Conservation (phyloP, 768 basidiomycete genomes). For the Serpula lacrymans region DNA sequence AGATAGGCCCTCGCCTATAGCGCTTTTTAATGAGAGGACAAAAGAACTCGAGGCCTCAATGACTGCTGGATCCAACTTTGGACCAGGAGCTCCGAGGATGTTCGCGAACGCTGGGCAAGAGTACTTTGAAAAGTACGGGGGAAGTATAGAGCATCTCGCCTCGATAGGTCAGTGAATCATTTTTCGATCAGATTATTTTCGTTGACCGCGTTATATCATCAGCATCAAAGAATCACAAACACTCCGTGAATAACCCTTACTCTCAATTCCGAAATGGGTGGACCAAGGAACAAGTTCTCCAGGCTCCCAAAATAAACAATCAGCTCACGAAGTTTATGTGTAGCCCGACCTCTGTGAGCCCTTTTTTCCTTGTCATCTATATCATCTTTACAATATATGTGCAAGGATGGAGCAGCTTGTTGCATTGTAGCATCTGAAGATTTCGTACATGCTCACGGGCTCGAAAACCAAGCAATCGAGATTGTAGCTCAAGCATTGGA, state of each 20-base stretch:
- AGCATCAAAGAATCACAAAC: conserved; percentile 84
- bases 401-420: conserved; percentile 70
- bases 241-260: conserved; percentile 81
- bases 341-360: conserved; percentile 71
- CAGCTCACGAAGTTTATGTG: conserved; percentile 84
- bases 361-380: neutral
- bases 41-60: conserved; percentile 45
- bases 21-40: conserved; percentile 41
- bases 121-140: conserved; percentile 75
- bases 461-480: conserved; percentile 87
- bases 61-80: conserved; percentile 54
- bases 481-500: conserved; percentile 62
- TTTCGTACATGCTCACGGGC: conserved; percentile 66
- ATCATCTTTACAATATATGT: neutral
- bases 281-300: conserved; percentile 66
- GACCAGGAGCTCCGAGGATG: conserved; percentile 68
- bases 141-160: conserved; percentile 61
- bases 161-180: conserved; percentile 57
- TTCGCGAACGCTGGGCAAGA: conserved; percentile 74
- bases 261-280: conserved; percentile 82
- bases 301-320: conserved; percentile 64
- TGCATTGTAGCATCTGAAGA: conserved; percentile 76
- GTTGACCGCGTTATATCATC: no score
- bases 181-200: neutral
- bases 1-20: conserved; percentile 45